These are phyloP conservation scores for Boletus reticuloceps DNA, from an alignment of 768 basidiomycete genomes.

Conservation along the genomic window DNA sequence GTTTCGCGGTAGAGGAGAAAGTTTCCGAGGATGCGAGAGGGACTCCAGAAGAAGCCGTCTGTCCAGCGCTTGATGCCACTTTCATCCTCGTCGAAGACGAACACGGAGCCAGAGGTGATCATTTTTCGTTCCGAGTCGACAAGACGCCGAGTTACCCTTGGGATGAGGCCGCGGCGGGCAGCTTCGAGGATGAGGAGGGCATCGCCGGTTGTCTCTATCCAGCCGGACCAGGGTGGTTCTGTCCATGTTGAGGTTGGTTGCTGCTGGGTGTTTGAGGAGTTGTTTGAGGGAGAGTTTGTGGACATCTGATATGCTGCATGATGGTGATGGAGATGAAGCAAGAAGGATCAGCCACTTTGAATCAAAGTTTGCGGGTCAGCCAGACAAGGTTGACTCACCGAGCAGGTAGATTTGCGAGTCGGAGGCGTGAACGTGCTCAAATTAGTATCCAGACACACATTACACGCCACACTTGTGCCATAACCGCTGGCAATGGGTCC, in stretches of 20 bases:
- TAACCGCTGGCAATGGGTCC: slow-evolving; percentile 29
- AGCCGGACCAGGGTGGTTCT: slow-evolving; percentile 90
- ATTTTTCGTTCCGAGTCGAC: slow-evolving; percentile 91
- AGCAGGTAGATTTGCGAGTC: slow-evolving; percentile 59
- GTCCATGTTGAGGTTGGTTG: slow-evolving; percentile 58
- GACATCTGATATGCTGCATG: slow-evolving; percentile 19
- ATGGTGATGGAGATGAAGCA: slow-evolving; percentile 15
- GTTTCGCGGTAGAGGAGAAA: slow-evolving; percentile 95
- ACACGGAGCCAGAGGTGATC: slow-evolving; percentile 92
- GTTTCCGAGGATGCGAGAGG: slow-evolving; percentile 89
- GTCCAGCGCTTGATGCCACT: slow-evolving; percentile 98
- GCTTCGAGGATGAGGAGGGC: slow-evolving; percentile 97
- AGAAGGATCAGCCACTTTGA: slow-evolving; percentile 24
- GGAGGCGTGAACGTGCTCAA: slow-evolving; percentile 41
- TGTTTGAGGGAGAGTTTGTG: slow-evolving; percentile 26
- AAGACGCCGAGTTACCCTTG: slow-evolving; percentile 86
- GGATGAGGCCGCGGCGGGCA: slow-evolving; percentile 84
- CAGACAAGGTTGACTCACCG: slow-evolving; percentile 73
- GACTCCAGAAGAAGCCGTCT: slow-evolving; percentile 96
- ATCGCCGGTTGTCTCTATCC: slow-evolving; percentile 94
- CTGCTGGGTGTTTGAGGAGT: slow-evolving; percentile 10
- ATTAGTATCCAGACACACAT: slow-evolving; percentile 23
- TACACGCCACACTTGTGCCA: slow-evolving; percentile 33
- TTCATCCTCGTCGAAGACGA: slow-evolving; percentile 97
- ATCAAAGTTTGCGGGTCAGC: slow-evolving; percentile 39